Evolutionary conservation across 768 basidiomycete species (phyloP).

Genomic region (Russula sp.): DNA sequence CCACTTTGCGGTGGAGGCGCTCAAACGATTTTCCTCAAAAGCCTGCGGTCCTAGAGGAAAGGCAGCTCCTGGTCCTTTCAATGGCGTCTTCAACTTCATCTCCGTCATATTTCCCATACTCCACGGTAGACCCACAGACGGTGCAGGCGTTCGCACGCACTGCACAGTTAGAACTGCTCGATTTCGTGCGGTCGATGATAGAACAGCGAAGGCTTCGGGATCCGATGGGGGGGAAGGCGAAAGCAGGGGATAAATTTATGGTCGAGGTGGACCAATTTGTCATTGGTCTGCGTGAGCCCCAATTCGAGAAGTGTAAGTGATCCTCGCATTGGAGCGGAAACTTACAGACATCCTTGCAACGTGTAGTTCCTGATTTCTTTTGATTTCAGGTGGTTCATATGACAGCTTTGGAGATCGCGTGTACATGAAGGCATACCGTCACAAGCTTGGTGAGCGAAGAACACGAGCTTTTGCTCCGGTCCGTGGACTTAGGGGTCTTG

Average conservation of each 20-base stretch:
- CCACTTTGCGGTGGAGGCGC: conserved; percentile 11
- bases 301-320: conserved; percentile 18
- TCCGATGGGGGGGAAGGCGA: conserved; percentile 17
- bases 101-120: conserved; percentile 12
- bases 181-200: conserved; percentile 19
- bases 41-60: conserved; percentile 12
- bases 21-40: conserved; percentile 14
- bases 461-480: conserved; percentile 3
- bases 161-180: conserved; percentile 16
- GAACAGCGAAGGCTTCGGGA: conserved; percentile 18
- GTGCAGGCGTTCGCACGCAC: conserved; percentile 12
- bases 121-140: conserved; percentile 8
- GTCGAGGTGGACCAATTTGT: conserved; percentile 21
- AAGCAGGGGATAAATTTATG: conserved; percentile 17
- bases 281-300: conserved; percentile 17
- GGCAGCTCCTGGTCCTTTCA: conserved; percentile 5
- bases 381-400: conserved; percentile 15
- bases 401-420: conserved; percentile 20
- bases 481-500: conserved; percentile 13
- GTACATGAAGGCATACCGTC: conserved; percentile 20
- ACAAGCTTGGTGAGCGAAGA: conserved; percentile 12
- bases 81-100: conserved; percentile 17
- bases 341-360: conserved; percentile 2
- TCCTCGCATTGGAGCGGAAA: conserved; percentile 5
- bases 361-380: conserved; percentile 10